Conservation (phyloP, 78 protist genomes). For the Kipferlia bialata region DNA sequence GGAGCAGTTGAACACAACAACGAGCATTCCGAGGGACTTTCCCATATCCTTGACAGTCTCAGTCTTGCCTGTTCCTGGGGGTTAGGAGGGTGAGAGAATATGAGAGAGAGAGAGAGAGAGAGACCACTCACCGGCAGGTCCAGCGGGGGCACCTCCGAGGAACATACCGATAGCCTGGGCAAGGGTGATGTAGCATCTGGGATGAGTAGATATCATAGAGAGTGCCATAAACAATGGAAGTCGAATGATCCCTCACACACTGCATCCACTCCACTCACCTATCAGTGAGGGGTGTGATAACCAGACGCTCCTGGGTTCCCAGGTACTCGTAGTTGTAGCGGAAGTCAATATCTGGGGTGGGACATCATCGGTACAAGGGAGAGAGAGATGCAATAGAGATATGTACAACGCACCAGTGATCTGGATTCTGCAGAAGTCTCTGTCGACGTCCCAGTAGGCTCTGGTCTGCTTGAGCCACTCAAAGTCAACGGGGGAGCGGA, state of each 20-base stretch:
- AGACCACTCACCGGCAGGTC: conserved; percentile 88
- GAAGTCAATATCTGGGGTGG: conserved; percentile 60
- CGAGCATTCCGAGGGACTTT: conserved; percentile 49
- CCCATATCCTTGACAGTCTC: conserved; percentile 80
- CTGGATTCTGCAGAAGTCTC: conserved; percentile 22
- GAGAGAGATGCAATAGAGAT: no score
- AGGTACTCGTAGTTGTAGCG: conserved; percentile 64
- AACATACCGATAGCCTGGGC: conserved; percentile 51
- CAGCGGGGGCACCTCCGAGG: conserved; percentile 78
- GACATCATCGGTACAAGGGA: no score
- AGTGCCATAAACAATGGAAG: no score
- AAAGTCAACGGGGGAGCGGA: conserved; percentile 39
- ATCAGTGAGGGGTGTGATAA: conserved; percentile 78
- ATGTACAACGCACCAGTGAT: no score
- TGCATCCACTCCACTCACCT: no score
- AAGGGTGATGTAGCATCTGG: conserved; percentile 27
- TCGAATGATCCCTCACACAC: no score
- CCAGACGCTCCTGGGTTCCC: conserved; percentile 65
- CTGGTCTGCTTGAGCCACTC: conserved; percentile 69
- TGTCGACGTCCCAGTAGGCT: conserved; percentile 50
- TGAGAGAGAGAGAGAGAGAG: no score
- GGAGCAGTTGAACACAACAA: conserved; percentile 68
- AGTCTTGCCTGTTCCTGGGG: conserved; percentile 87
- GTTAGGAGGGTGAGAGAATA: no score
- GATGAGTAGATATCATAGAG: no score